A percentile compares a stretch with the other conserved stretches of the same genome.
phyloP scores from a whole-genome alignment of 73 alveolate genomes.

The Uronychia binucleata region DNA sequence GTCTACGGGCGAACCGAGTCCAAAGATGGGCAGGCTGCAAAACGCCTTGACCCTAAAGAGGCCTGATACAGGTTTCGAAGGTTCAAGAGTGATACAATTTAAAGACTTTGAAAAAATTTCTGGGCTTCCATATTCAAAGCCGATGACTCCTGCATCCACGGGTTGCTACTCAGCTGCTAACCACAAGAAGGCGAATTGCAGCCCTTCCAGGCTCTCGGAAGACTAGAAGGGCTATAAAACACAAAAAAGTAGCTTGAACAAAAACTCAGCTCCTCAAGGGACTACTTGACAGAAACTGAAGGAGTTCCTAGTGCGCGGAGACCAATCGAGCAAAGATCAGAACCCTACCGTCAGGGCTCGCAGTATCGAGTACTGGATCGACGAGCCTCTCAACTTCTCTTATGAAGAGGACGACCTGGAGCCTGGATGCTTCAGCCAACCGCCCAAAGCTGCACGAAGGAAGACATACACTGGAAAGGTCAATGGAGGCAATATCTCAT shows the following conservation, averaged over 20 bases:
- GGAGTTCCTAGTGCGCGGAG: not conserved
- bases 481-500: too few species aligned
- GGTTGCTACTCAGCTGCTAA: not conserved
- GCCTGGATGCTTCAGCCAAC: too few species aligned
- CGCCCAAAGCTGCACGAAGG: too few species aligned
- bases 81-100: too few species aligned
- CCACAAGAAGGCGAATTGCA: not conserved
- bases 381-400: not conserved
- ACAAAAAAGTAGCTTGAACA: not conserved
- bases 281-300: not conserved
- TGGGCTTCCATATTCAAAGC: not conserved
- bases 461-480: too few species aligned
- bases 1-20: too few species aligned
- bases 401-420: too few species aligned
- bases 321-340: not conserved
- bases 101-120: not conserved
- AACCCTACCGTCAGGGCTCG: not conserved
- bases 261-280: not conserved
- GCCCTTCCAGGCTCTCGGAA: not conserved
- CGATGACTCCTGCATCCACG: not conserved
- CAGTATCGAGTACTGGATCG: not conserved
- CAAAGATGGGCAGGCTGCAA: not conserved
- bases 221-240: not conserved
- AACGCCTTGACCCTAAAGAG: not conserved
- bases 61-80: not conserved